Evolutionary conservation across 768 basidiomycete genomes (phyloP), one percentile per base, ranked within the genome.

Genomic region (Tephrocybe sp.): DNA sequence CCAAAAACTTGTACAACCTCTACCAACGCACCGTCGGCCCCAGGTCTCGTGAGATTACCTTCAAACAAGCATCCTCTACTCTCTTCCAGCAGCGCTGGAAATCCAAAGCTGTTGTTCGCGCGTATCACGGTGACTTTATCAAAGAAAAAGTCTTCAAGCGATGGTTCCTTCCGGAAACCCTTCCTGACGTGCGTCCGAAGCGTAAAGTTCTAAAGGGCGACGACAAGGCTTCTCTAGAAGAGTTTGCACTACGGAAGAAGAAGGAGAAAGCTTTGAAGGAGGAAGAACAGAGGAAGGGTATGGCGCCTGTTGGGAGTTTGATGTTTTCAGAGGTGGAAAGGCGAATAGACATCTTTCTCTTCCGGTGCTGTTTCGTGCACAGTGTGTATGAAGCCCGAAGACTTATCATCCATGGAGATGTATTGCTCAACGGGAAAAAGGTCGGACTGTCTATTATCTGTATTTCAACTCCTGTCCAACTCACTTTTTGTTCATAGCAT

Each of bases 321-420:
- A 95, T 98, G 90, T 90, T 95, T 66, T 68, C 82, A 0, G 92
- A 98, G 68, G 79, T 98, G n/a, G 97, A 99, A 75, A 78, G 94
- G 64, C 68, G 97, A 67, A 79, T 99, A 65, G 97, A 99, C 62
- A 86, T 92, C 39, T 82, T 98, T 65, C 70, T 98, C 44, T 98
- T 98, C 70, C 75, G 95, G 42, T 81, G 82, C 49, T 96, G 95
- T 65, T 85, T 98, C 58, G 87, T 86, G 23, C 80, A 83, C 54
- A 93, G 89, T 62, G 87, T 95, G 41, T 97, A 94, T 67, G 87
- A 92, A 59, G 97, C 97, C 3, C 76, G 93, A 59, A 72, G 87
- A 54, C 68, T 98, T 60, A 87, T 98, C 58, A 75, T 94, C 16
- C 89, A 92, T 52, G 93, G 95, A 0, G 77, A 88, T 54, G 92